Conservation (phyloP, 129 eudicot species). For the Arctium lappa region DNA sequence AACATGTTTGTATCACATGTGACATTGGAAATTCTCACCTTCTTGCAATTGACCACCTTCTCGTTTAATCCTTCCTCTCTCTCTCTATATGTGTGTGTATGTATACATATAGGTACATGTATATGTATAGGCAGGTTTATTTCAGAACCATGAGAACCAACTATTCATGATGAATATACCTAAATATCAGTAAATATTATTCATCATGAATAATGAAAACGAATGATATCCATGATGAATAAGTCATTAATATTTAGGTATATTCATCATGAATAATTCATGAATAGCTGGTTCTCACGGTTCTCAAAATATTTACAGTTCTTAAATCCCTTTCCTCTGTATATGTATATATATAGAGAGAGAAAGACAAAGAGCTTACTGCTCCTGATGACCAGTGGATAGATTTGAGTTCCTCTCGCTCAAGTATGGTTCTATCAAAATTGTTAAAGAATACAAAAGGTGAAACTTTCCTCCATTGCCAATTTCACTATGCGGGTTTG, state of each 20-base stretch:
- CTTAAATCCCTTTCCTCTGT: neutral
- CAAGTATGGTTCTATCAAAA: conserved; percentile 64
- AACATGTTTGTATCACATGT: too few relatives aligned
- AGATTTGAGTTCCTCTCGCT: conserved; percentile 76
- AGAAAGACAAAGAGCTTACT: conserved; percentile 33
- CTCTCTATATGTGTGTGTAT: too few relatives aligned
- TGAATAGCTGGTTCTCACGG: neutral
- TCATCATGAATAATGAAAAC: neutral
- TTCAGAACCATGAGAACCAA: neutral
- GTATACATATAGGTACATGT: too few relatives aligned
- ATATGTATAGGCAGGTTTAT: neutral
- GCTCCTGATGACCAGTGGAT: conserved; percentile 88
- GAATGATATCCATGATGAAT: neutral
- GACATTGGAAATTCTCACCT: too few relatives aligned
- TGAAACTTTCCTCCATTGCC: neutral
- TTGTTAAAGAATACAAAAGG: conserved; percentile 39
- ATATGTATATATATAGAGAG: neutral
- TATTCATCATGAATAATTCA: neutral
- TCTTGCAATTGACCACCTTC: too few relatives aligned
- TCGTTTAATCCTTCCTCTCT: too few relatives aligned
- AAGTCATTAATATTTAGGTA: neutral
- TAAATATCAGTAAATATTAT: neutral
- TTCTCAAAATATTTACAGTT: neutral
- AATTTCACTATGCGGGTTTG: neutral
- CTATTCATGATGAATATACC: neutral